These are phyloP conservation scores for Chaetomiaceae sp. DNA, from an alignment of 2,329 filamentous ascomycete genomes.

Conservation along the genomic window DNA sequence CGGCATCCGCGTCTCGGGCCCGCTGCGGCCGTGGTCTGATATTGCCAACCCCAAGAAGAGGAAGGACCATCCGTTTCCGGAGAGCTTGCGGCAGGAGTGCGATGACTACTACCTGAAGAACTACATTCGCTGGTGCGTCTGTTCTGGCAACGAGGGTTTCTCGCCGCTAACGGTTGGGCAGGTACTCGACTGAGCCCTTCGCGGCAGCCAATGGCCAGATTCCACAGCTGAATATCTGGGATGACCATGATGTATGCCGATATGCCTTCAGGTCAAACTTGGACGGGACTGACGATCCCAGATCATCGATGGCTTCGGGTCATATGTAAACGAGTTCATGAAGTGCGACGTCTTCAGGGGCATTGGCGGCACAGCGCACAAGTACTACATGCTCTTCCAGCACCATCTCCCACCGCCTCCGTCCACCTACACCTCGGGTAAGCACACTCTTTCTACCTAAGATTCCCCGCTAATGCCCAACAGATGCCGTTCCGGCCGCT, in stretches of 20 bases:
- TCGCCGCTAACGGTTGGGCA: slow-evolving; percentile 8
- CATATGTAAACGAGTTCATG: slow-evolving; percentile 93
- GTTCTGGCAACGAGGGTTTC: background rate
- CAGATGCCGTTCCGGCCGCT: slow-evolving; percentile 19
- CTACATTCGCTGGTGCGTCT: slow-evolving; percentile 64
- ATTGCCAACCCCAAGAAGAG: slow-evolving; percentile 82
- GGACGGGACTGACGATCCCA: slow-evolving; percentile 42
- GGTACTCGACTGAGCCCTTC: slow-evolving; percentile 77
- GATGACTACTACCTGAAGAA: slow-evolving; percentile 90
- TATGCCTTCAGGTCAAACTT: no score
- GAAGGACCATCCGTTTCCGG: slow-evolving; percentile 70
- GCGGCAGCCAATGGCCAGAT: slow-evolving; percentile 85
- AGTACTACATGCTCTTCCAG: slow-evolving; percentile 98
- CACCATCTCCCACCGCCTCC: slow-evolving; percentile 83
- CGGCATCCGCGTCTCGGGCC: slow-evolving; percentile 78
- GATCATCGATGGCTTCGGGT: slow-evolving; percentile 89
- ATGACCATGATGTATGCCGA: slow-evolving; percentile 74
- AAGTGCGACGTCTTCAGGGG: slow-evolving; percentile 78
- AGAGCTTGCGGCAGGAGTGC: slow-evolving; percentile 73
- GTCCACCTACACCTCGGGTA: slow-evolving; percentile 79
- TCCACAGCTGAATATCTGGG: slow-evolving; percentile 95
- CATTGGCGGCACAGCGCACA: slow-evolving; percentile 87
- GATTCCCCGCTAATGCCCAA: slow-evolving; percentile 1
- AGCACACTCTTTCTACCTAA: background rate
- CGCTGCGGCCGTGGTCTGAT: slow-evolving; percentile 75